A percentile compares a stretch with the other conserved stretches of the same genome.
Conservation (phyloP, 768 basidiomycete genomes). For the Termitomyces sp. region DNA sequence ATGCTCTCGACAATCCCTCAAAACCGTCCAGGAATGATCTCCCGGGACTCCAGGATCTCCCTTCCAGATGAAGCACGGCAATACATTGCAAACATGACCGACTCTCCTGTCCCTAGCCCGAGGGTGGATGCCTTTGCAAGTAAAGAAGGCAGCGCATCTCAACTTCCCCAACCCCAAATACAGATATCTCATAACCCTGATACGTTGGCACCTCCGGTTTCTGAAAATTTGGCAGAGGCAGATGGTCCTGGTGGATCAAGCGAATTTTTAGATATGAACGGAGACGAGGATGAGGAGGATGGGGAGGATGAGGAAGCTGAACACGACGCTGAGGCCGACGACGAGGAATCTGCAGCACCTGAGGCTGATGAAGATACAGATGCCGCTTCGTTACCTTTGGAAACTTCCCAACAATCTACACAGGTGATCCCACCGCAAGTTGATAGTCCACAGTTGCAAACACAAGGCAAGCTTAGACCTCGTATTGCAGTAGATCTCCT, state of each 20-base stretch:
- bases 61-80: slow-evolving; percentile 76
- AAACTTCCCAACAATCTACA: slow-evolving; percentile 11
- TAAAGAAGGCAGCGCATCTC: slow-evolving; percentile 17
- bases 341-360: slow-evolving; percentile 15
- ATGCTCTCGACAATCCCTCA: slow-evolving; percentile 35
- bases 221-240: slow-evolving; percentile 4
- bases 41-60: slow-evolving; percentile 68
- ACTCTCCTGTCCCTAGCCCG: slow-evolving; percentile 61
- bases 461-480: slow-evolving; percentile 25
- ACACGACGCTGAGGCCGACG: slow-evolving; percentile 31
- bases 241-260: slow-evolving; percentile 23
- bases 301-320: slow-evolving; percentile 32
- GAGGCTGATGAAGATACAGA: slow-evolving; percentile 34
- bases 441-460: slow-evolving; percentile 8
- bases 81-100: slow-evolving; percentile 67
- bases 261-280: slow-evolving; percentile 71
- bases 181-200: slow-evolving; percentile 4
- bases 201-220: slow-evolving; percentile 5
- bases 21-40: slow-evolving; percentile 33
- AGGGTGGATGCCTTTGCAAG: slow-evolving; percentile 36
- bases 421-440: slow-evolving; percentile 10
- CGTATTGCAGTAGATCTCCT: slow-evolving; percentile 51
- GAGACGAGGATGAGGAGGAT: slow-evolving; percentile 38
- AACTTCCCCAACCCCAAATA: slow-evolving; percentile 6
- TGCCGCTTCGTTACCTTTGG: slow-evolving; percentile 13